Conservation (phyloP, 2,329 filamentous ascomycete genomes). For the Pseudocercospora vitis region DNA sequence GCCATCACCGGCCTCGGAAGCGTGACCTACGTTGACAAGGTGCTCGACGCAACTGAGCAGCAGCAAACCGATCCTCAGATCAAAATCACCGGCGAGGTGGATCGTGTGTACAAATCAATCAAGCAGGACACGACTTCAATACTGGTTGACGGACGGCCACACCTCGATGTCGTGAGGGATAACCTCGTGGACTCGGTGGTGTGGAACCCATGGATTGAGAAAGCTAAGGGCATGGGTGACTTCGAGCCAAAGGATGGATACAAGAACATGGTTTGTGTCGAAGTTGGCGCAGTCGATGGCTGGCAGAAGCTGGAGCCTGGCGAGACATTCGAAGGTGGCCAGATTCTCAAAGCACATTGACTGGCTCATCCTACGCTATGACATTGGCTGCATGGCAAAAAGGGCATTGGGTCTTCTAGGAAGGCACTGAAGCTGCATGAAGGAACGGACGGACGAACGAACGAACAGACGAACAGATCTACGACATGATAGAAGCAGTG, state of each 20-base stretch:
- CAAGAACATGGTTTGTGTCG: constrained; percentile 91
- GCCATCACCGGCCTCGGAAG: constrained; percentile 73
- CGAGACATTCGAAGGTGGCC: constrained; percentile 65
- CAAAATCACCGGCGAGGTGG: constrained; percentile 73
- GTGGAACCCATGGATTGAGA: constrained; percentile 95
- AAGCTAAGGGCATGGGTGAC: constrained; percentile 77
- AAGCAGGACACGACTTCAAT: constrained; percentile 65
- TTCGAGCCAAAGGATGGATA: constrained; percentile 87
- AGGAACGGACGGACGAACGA: no score
- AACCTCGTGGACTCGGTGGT: constrained; percentile 86
- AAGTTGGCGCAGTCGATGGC: constrained; percentile 77
- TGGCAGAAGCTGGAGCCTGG: constrained; percentile 86
- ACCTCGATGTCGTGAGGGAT: constrained; percentile 76
- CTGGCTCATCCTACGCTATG: constrained; percentile 2
- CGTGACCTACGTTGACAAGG: constrained; percentile 79
- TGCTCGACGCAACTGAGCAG: constrained; percentile 61
- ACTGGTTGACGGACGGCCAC: constrained; percentile 60
- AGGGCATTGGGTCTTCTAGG: neutral
- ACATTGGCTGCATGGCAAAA: neutral
- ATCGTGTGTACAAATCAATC: constrained; percentile 77
- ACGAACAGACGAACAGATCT: constrained; percentile 5
- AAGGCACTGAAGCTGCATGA: constrained; percentile 4
- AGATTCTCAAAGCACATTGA: constrained; percentile 48
- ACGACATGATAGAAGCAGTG: constrained; percentile 4
- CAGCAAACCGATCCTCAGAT: constrained; percentile 66